phyloP scores from a whole-genome alignment of 768 basidiomycete genomes.

The Macrolepiota fuliginosa region DNA sequence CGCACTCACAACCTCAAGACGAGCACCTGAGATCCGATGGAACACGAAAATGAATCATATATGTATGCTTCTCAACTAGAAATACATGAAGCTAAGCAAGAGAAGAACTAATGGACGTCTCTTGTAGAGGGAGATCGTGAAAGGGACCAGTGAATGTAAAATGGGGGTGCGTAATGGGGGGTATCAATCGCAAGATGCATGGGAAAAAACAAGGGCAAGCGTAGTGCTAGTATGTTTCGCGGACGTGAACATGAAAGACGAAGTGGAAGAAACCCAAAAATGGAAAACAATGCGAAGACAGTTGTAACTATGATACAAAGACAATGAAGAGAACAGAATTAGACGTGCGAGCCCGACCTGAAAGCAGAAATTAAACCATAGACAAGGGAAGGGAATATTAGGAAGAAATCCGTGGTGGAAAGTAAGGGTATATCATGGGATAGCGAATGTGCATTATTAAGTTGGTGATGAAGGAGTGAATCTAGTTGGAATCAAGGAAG shows the following conservation, averaged over 20 bases:
- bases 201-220: background rate
- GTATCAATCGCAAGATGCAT: background rate
- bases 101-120: background rate
- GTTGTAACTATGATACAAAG: constrained; percentile 7
- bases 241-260: background rate
- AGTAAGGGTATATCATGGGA: background rate
- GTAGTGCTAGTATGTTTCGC: background rate
- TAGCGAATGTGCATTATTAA: background rate
- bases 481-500: background rate
- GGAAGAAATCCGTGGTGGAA: background rate
- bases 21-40: background rate
- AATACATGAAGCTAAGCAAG: constrained; percentile 6
- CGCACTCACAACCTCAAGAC: too few species aligned
- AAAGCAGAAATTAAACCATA: background rate
- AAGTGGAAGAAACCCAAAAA: background rate
- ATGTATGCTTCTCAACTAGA: background rate
- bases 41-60: background rate
- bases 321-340: background rate
- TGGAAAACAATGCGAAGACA: background rate
- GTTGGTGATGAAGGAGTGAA: background rate
- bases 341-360: background rate
- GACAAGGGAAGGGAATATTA: background rate
- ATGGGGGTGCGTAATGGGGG: background rate
- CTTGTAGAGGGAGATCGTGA: background rate
- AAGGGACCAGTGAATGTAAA: background rate